Evolutionary conservation across 2,329 filamentous ascomycete species (phyloP), one percentile per base, ranked within the genome.

Genomic region (Leptographium flavum): DNA sequence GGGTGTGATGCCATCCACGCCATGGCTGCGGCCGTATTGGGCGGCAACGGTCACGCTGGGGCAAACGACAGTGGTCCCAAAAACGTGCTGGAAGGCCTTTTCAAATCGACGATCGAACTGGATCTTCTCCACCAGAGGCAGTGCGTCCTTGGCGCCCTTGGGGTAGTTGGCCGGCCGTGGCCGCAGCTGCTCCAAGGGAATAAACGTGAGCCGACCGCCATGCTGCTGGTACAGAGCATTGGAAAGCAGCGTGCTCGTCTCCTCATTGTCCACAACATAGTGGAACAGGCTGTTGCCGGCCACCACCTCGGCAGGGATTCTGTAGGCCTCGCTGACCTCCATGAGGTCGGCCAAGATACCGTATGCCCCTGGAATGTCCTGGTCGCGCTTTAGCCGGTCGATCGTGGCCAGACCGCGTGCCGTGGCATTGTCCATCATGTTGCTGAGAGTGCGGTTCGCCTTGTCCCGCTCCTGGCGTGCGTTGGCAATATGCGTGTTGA

Each of bases 281-380:
- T 98, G 87, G 64, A 98, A 98, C 9, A 98, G 71, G 59, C 87
- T 94, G 51, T 81, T 81, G 17, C 92, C 92, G 3, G 90, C 92
- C 43, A 88, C 92, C 54, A 94, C 87, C 63, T 98, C 92, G 10
- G 93, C 83, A 2, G 92, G 87, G 11, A 88, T 79, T 49, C 87
- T 79, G 63, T 94, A 96, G 44, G 78, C 75, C 44, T 94, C 87
- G 47, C 72, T 77, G 41, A 94, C 87, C 45, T 87, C 78, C 55
- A 96, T 78, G n/a, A 98, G 74, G 60, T 98, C 93, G 5, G 90
- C 88, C 32, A 98, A 64, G 0, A 88, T 94, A 42, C 93, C 92
- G 58, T 94, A 93, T 2, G 92, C 87, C 23, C 92, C 92, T 1
- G 83, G 75, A 6, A 96, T 76, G 48, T 87, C 77, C 50, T 82